Evolutionary conservation across 2,329 filamentous ascomycete genomes (phyloP), one percentile per base, ranked within the genome.

Genomic region (Periconia sp.): DNA sequence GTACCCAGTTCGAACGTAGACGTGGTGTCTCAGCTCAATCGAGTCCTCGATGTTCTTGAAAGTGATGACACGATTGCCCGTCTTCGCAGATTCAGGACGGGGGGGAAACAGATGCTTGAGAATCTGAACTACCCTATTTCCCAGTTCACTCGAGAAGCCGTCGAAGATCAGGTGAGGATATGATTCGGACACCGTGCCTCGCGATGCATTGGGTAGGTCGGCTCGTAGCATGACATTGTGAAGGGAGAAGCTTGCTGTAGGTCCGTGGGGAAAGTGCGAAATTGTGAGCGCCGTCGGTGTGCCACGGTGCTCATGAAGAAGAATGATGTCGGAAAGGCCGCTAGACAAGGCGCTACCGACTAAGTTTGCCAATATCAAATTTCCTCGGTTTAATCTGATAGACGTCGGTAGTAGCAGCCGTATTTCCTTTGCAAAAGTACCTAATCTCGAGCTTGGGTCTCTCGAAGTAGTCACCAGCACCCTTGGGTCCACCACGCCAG

Each of bases 81-180:
- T 78, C 70, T 95, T 95, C 23, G 78, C 78, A 53, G 84, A 86
- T 1, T 83, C 79, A 60, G 96, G 92, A 40, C 92, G 80, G 0
- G 95, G 94, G 5, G 94, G 94, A 63, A 96, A 99, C 2, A 96
- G 75, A 58, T 99, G 92, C 71, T 97, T 95, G 29, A 99, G 71
- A 11, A 97, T 88, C 68, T 95, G 92, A 37, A 91, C 88, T 12
- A 96, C 85, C 13, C 94, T 82, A 59, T 85, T 80, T 40, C 94
- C 94, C 5, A 97, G 76, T 23, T 81, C 82, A 5, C 88, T 90
- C 4, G 81, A 87, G 73, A 99, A 97, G 2, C 91, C 91, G 62
- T 99, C 94, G 60, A 99, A 97, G 50, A 99, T 89, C 3, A 99
- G 78, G 63, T 97, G 92, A 0, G 94, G 94, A 60, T 96, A 99